These are phyloP conservation scores for Bruguiera parviflora DNA, from an alignment of 345 rosid species.

Conservation along the genomic window DNA sequence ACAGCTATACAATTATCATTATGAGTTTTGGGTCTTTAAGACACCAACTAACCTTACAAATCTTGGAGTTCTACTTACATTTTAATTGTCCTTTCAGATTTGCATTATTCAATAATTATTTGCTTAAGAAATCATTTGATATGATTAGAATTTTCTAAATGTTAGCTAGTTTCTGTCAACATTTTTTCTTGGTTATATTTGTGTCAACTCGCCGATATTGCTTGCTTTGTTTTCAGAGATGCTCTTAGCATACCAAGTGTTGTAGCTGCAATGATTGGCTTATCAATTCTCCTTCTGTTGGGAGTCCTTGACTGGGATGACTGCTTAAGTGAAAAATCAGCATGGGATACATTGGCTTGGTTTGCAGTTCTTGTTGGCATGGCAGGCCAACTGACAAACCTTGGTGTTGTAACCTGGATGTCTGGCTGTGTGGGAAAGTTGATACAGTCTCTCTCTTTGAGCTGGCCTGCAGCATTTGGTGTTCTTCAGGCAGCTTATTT, in stretches of 20 bases:
- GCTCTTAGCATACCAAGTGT: constrained; percentile 81
- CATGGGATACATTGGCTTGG: constrained; percentile 98
- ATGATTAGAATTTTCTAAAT: background rate
- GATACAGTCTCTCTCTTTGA: constrained; percentile 66
- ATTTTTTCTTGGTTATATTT: background rate
- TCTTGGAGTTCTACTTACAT: background rate
- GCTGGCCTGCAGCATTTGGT: constrained; percentile 88
- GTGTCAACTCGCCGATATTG: constrained; percentile 7
- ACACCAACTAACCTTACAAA: background rate
- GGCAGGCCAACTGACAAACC: constrained; percentile 92
- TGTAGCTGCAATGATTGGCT: constrained; percentile 93
- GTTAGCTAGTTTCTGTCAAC: background rate
- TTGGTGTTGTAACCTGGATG: constrained; percentile 87
- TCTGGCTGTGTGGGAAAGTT: constrained; percentile 62
- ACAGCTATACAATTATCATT: too few relatives aligned
- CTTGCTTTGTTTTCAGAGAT: constrained; percentile 50
- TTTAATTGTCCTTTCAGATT: background rate
- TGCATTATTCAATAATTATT: too few relatives aligned
- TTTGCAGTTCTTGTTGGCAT: constrained; percentile 89
- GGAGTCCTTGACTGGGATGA: constrained; percentile 99
- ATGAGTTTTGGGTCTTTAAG: too few relatives aligned
- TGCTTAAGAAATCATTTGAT: too few relatives aligned
- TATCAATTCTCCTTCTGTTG: constrained; percentile 71
- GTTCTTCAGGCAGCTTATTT: constrained; percentile 94
- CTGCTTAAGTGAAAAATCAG: constrained; percentile 89